Conservation (phyloP, 2,329 filamentous ascomycete species). For the Alternaria arborescens region DNA sequence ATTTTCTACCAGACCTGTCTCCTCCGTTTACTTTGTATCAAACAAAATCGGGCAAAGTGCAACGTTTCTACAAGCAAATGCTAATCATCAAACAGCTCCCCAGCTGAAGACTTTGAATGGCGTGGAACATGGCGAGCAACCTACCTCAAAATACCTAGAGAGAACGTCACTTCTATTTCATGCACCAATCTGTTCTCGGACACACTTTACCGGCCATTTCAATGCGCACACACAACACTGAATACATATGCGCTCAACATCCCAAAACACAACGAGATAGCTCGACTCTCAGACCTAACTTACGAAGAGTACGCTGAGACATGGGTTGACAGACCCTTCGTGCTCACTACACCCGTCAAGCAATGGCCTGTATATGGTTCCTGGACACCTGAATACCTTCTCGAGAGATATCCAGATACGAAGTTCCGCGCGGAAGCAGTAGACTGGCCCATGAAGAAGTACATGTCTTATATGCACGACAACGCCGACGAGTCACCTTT, state of each 20-base stretch:
- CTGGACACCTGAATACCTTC: conserved; percentile 77
- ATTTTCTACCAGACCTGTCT: not conserved
- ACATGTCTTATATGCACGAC: conserved; percentile 81
- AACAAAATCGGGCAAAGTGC: not conserved
- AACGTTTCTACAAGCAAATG: not conserved
- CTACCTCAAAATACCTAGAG: conserved; percentile 67
- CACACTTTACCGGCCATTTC: conserved; percentile 86
- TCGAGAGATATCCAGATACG: conserved; percentile 69
- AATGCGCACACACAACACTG: conserved; percentile 80
- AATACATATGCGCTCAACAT: conserved; percentile 74
- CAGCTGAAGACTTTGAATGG: conserved; percentile 68
- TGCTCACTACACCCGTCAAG: conserved; percentile 82
- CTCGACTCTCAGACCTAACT: conserved; percentile 72
- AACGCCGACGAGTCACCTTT: conserved; percentile 86
- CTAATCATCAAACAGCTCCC: conserved; percentile 48
- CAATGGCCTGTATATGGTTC: conserved; percentile 78
- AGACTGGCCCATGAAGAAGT: conserved; percentile 86
- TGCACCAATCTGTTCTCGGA: conserved; percentile 89
- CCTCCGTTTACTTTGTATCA: not conserved
- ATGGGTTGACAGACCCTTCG: conserved; percentile 85
- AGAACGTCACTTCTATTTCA: conserved; percentile 66
- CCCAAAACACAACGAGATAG: conserved; percentile 75
- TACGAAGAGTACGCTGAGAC: conserved; percentile 75
- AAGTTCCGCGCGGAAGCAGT: conserved; percentile 91
- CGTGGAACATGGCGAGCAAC: conserved; percentile 86